Base-by-base conservation (phyloP, 805 yeast species). In the Pichia kluyveri region DNA sequence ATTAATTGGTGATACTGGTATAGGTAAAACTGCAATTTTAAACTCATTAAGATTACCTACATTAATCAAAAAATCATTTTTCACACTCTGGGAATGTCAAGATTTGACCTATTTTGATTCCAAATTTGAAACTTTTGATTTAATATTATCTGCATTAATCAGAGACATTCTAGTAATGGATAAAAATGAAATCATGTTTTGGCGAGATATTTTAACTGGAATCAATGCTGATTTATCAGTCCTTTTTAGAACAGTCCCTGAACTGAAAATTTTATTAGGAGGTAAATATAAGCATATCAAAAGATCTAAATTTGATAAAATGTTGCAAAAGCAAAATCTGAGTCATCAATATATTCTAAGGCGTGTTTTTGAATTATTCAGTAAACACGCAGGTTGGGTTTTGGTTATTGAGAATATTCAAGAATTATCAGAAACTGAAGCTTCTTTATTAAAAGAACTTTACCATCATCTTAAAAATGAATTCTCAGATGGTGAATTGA, bases 341-440 rank as follows among this genome's bases (percentile, higher is more conserved):
- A 62, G 67, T 43, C 67, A 70, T 52, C 63, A 71, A 45, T 69
- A 66, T 49, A 60, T 71, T n/a, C 60, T 76, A 48, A 74, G 73
- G 47, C 54, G 62, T 17, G 55, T 76, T 15, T 68, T 69, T 47
- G 64, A 67, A n/a, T 54, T 76, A 5, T 60, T 75, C 43, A 70
- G 72, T 9, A 53, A 52, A 5, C 63, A 63, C 34, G 45, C 43
- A 3, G 78, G 79, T 3, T 58, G 75, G 38, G 72, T 77, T 0
- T 51, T 75, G 1, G 62, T 71, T 42, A 56, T 72, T 31, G 79
- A 75, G 52, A 77, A 75, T 56, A 53, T 71, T 27, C 76, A 75
- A 46, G 69, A 72, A 69, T 66, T 72, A 47, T 62, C 76, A 0
- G 52, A 48, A 9, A 59, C 55, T 11, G 71, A 67, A 49, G 58